Conservation (phyloP, 2,329 filamentous ascomycete genomes). For the Trichoderma afroharzianum region DNA sequence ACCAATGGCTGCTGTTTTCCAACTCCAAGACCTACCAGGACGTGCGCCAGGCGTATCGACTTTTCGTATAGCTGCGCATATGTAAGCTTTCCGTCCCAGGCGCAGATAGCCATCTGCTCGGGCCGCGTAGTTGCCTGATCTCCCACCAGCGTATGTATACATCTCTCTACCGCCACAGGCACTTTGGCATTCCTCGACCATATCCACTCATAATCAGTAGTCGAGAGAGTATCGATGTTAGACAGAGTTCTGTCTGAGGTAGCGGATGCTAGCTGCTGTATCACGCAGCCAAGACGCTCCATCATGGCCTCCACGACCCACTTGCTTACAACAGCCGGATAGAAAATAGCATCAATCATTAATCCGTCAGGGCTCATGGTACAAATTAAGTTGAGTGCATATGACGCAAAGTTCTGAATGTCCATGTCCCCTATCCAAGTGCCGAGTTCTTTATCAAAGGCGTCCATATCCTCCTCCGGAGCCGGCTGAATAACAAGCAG, state of each 20-base stretch:
- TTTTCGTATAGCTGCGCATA: conserved; percentile 18
- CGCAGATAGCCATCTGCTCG: conserved; percentile 27
- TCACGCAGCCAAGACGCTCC: neutral
- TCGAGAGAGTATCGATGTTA: neutral
- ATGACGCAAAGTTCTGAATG: neutral
- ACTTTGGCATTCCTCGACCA: neutral
- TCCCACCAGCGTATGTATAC: conserved; percentile 24
- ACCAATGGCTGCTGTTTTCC: neutral
- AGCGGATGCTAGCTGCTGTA: neutral
- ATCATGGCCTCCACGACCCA: neutral
- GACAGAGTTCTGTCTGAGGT: neutral
- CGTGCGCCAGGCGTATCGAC: conserved; percentile 17
- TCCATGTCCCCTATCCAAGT: neutral
- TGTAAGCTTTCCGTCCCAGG: conserved; percentile 32
- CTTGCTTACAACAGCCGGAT: too few relatives aligned
- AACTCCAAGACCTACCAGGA: neutral
- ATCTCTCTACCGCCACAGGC: conserved; percentile 12
- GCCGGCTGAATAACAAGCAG: neutral
- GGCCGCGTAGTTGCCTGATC: conserved; percentile 23
- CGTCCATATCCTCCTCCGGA: neutral
- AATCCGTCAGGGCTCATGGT: too few relatives aligned
- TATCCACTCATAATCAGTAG: neutral
- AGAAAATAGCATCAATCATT: too few relatives aligned
- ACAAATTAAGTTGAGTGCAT: too few relatives aligned
- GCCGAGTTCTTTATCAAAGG: too few relatives aligned